Evolutionary conservation across 225 moss, liverwort and hornwort species (phyloP), one percentile per base, ranked within the genome.

Genomic region (Lunularia cruciata): DNA sequence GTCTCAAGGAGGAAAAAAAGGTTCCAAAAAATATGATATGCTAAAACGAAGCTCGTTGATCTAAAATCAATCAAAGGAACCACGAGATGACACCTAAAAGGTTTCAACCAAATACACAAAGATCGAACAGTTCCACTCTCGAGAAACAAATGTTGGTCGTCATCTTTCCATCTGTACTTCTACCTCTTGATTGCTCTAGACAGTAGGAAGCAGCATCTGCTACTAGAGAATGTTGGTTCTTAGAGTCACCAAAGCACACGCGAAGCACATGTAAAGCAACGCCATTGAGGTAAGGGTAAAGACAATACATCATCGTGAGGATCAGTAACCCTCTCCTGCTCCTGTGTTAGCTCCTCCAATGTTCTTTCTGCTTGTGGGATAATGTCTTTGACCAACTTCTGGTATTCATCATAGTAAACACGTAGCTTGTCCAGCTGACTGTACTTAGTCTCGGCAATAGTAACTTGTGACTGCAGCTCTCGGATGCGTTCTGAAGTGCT

Each of bases 351-450:
- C 54, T 84, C 83, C 60, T 79, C 83, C 73, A 93, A 78, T 43
- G 46, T 77, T 75, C 71, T 91, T 64, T 86, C 85, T 76, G 85
- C 89, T 68, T 73, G 76, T 73, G 93, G 89, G 74, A 98, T 88
- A 35, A 91, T 71, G 39, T 91, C 93, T 62, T 60, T 84, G 71
- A 70, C 71, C 78, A 91, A 73, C 73, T 88, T 98, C 55, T 85
- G 84, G 67, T 81, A 86, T 62, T 93, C 98, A 72, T 89, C 98
- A 65, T 91, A 79, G 46, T 86, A 79, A 67, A 32, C 70, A 48
- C 93, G 98, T 45, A 93, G 63, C 78, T 85, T 89, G 68, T 98
- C 98, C 55, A 98, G 71, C 62, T 84, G 70, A 73, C 82, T 84
- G 60, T 84, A 77, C 80, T 85, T 88, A 60, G 78, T 67, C 37